Conservation (phyloP, 2,329 filamentous ascomycete genomes). For the Apiospora hydei region DNA sequence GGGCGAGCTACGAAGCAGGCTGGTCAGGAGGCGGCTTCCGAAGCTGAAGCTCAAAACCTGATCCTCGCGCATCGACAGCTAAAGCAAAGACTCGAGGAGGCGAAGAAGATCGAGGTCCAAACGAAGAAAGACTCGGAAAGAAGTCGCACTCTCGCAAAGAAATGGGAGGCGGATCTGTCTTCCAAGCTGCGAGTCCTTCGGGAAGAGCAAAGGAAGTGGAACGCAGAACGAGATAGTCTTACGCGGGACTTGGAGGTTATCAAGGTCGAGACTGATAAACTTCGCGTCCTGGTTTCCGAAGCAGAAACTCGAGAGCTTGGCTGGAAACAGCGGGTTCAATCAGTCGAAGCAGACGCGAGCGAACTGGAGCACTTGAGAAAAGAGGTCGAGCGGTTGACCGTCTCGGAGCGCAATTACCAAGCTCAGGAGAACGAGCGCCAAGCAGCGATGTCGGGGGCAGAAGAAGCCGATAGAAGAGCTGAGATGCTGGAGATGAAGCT, state of each 20-base stretch:
- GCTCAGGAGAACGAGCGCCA: slow-evolving; percentile 68
- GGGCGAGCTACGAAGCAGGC: slow-evolving; percentile 76
- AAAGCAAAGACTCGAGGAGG: slow-evolving; percentile 75
- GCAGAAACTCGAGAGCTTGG: slow-evolving; percentile 73
- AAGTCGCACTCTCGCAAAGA: slow-evolving; percentile 75
- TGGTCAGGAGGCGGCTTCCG: slow-evolving; percentile 80
- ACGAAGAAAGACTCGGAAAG: slow-evolving; percentile 76
- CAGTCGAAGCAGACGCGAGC: slow-evolving; percentile 65
- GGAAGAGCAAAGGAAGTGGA: slow-evolving; percentile 74
- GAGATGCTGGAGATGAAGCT: slow-evolving; percentile 67
- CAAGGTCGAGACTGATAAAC: slow-evolving; percentile 66
- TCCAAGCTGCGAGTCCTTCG: slow-evolving; percentile 70
- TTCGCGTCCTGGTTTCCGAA: slow-evolving; percentile 71
- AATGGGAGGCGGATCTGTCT: slow-evolving; percentile 77
- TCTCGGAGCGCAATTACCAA: slow-evolving; percentile 68
- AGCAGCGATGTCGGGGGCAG: slow-evolving; percentile 62
- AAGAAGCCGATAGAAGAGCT: slow-evolving; percentile 64
- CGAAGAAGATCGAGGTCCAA: slow-evolving; percentile 73
- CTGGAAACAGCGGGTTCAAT: slow-evolving; percentile 68
- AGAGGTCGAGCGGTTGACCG: slow-evolving; percentile 67
- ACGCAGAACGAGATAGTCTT: slow-evolving; percentile 62
- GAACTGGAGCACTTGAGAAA: slow-evolving; percentile 66
- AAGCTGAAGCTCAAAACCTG: slow-evolving; percentile 83
- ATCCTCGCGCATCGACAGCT: slow-evolving; percentile 78
- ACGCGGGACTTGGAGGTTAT: slow-evolving; percentile 65